Percentiles rank a stretch among this genome's conserved stretches.
Conservation (phyloP, 805 yeast genomes). For the Candida tammaniensis region DNA sequence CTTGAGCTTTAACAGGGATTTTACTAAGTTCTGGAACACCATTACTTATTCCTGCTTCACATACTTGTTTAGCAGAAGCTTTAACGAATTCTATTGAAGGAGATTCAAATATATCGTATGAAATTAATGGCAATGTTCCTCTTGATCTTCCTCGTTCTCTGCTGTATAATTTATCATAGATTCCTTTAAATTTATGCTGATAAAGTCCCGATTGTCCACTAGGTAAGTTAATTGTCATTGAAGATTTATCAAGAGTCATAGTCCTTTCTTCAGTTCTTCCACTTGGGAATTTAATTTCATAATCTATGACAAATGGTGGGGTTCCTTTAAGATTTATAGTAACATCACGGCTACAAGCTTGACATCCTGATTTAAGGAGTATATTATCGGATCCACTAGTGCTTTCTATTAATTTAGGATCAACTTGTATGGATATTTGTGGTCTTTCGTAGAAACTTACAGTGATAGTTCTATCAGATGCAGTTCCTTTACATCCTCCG, state of each 20-base stretch:
- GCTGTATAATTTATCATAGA: slow-evolving; percentile 65
- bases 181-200: slow-evolving; percentile 54
- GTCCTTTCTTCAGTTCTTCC: slow-evolving; percentile 42
- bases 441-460: slow-evolving; percentile 27
- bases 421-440: slow-evolving; percentile 12
- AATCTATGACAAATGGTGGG: slow-evolving; percentile 68
- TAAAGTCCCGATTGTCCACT: slow-evolving; percentile 55
- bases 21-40: slow-evolving; percentile 21
- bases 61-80: slow-evolving; percentile 46
- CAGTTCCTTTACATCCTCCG: slow-evolving; percentile 45
- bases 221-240: slow-evolving; percentile 34
- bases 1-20: slow-evolving; percentile 54
- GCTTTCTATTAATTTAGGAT: slow-evolving; percentile 1
- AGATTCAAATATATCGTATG: slow-evolving; percentile 50
- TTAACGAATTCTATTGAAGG: slow-evolving; percentile 58
- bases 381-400: slow-evolving; percentile 14
- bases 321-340: slow-evolving; percentile 50
- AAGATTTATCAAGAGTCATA: slow-evolving; percentile 27
- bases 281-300: slow-evolving; percentile 57
- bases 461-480: slow-evolving; percentile 19
- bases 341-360: slow-evolving; percentile 23
- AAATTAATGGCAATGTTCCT: slow-evolving; percentile 18
- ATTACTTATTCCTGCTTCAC: slow-evolving; percentile 28
- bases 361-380: slow-evolving; percentile 31
- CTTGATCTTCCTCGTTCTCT: slow-evolving; percentile 20